A percentile compares a stretch with the other conserved stretches of the same genome.
phyloP scores from a whole-genome alignment of 495 filamentous ascomycete species.

The Penicillium macrosclerotiorum region DNA sequence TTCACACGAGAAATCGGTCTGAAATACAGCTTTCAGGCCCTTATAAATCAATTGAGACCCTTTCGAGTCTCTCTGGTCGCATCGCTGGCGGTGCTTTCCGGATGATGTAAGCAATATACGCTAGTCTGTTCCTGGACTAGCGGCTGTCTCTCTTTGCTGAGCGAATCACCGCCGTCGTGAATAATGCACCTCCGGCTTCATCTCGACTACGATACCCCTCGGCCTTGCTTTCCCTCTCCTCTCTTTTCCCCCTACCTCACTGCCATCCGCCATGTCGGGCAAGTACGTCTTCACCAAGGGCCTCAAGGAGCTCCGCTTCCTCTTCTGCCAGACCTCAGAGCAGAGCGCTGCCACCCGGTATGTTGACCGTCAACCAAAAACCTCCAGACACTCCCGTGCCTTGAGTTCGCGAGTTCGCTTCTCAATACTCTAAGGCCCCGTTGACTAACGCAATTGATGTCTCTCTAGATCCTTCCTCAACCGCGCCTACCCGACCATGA shows the following conservation, averaged over 20 bases:
- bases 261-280: slow-evolving; percentile 65
- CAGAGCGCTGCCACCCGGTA: slow-evolving; percentile 84
- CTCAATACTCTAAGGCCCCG: not conserved
- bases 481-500: slow-evolving; percentile 96
- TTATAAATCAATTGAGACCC: not conserved
- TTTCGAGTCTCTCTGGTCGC: not conserved
- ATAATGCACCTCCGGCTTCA: slow-evolving; percentile 21
- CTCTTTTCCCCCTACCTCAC: slow-evolving; percentile 5
- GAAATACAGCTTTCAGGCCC: not conserved
- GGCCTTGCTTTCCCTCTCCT: slow-evolving; percentile 1
- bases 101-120: slow-evolving; percentile 34
- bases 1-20: too few species aligned
- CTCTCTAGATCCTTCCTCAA: slow-evolving; percentile 75
- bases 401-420: too few species aligned
- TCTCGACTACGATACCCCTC: slow-evolving; percentile 15
- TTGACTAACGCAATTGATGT: slow-evolving; percentile 14
- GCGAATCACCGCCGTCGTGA: slow-evolving; percentile 28
- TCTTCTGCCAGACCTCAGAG: slow-evolving; percentile 91
- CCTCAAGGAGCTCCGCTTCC: slow-evolving; percentile 94
- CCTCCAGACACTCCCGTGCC: too few species aligned
- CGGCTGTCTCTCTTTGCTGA: slow-evolving; percentile 15
- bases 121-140: slow-evolving; percentile 17
- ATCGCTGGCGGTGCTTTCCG: slow-evolving; percentile 22
- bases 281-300: slow-evolving; percentile 87
- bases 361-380: slow-evolving; percentile 11